Evolutionary conservation across 2,329 filamentous ascomycete genomes (phyloP), one percentile per base, ranked within the genome.

Genomic region (Alternaria postmessia): DNA sequence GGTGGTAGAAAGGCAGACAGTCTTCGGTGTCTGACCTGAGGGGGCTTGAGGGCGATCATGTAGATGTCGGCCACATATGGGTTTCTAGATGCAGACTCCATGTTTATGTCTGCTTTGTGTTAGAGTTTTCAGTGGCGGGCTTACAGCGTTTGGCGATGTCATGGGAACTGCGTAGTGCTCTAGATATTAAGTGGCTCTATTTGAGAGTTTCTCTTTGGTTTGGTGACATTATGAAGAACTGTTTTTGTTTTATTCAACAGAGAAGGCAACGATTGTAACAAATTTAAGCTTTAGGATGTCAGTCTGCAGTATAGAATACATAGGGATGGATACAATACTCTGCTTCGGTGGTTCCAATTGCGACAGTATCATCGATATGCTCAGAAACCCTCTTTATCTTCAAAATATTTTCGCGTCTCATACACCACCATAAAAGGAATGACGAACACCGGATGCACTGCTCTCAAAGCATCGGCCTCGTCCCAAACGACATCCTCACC

Each of bases 381-480:
- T 57, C 18, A 61, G 34, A 61, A 61, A 0, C 85, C 83, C 54
- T 80, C 79, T 75, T 87, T 88, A 41, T 80, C 80, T 65, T 83
- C 81, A 78, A 89, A 94, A 79, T 91, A 91, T 62, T 79, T 80
- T 76, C 87, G 86, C 67, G 90, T 88, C 34, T 83, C 83, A 69
- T 89, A 86, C 54, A 89, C 91, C 54, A 85, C 85, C 63, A 86
- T 83, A 78, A 91, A 88, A 5, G 93, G 91, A 66, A 97, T 89
- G 63, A 92, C 90, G 80, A 92, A 97, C 26, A 97, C 86, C 2
- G 94, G 94, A 79, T 97, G 93, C 39, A 92, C 85, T 16, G 90
- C 82, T 52, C 81, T 82, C 52, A 97, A 84, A 41, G 87, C 82
- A 80, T 96, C 92, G 59, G 83, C 81, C 69, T 90, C 86, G 61